phyloP scores from a whole-genome alignment of 192 early-diverging fungal species.

The Entrophospora sp. region DNA sequence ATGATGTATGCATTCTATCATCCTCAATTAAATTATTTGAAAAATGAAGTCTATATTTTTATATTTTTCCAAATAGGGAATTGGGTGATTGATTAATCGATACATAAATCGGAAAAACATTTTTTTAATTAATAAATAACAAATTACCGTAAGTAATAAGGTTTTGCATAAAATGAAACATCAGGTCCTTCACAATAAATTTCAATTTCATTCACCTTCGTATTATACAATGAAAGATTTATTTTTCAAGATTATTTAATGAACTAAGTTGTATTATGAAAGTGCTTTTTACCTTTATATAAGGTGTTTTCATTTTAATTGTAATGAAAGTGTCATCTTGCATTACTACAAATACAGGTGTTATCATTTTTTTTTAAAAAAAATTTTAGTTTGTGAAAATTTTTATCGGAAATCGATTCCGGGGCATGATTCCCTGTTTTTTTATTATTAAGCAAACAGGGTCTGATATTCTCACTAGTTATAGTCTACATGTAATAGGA shows the following conservation, averaged over 20 bases:
- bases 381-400: too few species aligned
- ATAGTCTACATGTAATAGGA: too few species aligned
- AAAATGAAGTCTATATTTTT: constrained; percentile 55
- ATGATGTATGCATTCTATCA: constrained; percentile 68
- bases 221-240: neutral
- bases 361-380: too few species aligned
- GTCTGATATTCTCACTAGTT: too few species aligned
- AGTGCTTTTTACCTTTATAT: constrained; percentile 46
- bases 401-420: too few species aligned
- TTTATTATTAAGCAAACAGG: too few species aligned
- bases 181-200: constrained; percentile 71
- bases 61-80: neutral
- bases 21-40: constrained; percentile 78
- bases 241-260: neutral
- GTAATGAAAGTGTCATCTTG: constrained; percentile 73
- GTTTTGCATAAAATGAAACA: constrained; percentile 81
- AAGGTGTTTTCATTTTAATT: constrained; percentile 71
- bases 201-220: constrained; percentile 78
- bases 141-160: constrained; percentile 80
- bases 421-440: too few species aligned
- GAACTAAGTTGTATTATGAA: neutral
- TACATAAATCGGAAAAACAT: neutral
- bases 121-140: neutral
- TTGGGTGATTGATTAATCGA: neutral
- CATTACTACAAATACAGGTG: constrained; percentile 70